Base-by-base conservation (phyloP, 1,139 yeast species). In the Debaryomycetaceae sp. region DNA sequence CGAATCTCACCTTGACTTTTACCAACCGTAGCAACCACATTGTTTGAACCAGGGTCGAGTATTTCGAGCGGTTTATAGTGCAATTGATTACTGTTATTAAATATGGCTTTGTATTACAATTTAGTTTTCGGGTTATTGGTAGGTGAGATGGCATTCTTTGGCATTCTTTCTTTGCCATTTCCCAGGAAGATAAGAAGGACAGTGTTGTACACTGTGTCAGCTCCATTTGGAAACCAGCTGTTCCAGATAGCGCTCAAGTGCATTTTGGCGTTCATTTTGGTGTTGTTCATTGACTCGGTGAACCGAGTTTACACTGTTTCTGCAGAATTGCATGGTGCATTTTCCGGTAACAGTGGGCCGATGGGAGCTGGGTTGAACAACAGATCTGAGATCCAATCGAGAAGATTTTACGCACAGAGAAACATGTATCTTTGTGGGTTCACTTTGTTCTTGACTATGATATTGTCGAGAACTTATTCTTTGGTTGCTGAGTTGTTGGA, bases 341-440 rank as follows among this genome's bases (percentile, higher is more conserved):
- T 61, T 5, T 58, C 64, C 49, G 49, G 37, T 46, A 53, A 56
- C 40, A 34, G 36, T 13, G 42, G 20, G 9, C 11, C 42, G n/a
- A 24, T 34, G 13, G 34, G 17, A 23, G 34, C 13, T 39, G 8
- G 42, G 52, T 49, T 74, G 48, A 72, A 69, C 51, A 91, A 87
- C 56, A 75, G 96, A 46, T 70, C 89, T 6, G 97, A 89, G 56
- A 74, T 85, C 49, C 95, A 86, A 64, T 91, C 97, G 22, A 81
- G 97, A 66, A 79, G 91, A 60, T 95, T 95, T 67, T 90, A 91
- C 60, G 89, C 97, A 20, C 99, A 95, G 72, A 83, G 99, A 70
- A 95, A 95, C 73, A 84, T 91, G 87, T 95, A 95, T 60, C 78
- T 95, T 48, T 89, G 97, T 57, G 99, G 99, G 1, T 90, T 91